Base-by-base conservation (phyloP, 2,329 filamentous ascomycete genomes). In the Grosmannia huntii region DNA sequence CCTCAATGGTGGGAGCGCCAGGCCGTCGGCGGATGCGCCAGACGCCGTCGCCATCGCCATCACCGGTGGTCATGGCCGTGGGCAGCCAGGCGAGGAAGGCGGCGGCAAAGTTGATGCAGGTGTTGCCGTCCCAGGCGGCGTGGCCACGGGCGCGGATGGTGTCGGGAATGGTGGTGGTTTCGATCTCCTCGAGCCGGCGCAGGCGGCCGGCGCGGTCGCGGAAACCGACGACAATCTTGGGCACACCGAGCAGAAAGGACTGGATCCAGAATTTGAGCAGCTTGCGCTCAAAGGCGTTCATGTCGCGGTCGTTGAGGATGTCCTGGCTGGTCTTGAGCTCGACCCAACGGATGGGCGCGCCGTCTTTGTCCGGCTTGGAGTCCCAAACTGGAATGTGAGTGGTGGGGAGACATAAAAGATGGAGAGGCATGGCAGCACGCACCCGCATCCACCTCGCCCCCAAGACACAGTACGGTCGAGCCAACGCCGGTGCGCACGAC, bases 191-290 rank as follows among this genome's bases (percentile, higher is more conserved):
- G 14, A 95, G 68, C 14, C 81, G 77, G 53, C 78, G 77, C 25
- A 99, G 75, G 57, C 89, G 80, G 9, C 94, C 92, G 58, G 85
- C 71, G 21, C 71, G 82, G 38, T 81, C 85, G 53, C 94, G 84
- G 69, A 94, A 96, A 0, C 94, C 94, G 33, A 99, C 87, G 52
- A 96, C 83, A 63, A 99, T 89, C 64, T 86, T 94, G 0, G 90
- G 90, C 1, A 97, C 91, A 48, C 92, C 92, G 2, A 99, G 84
- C 2, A 99, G 77, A 68, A 96, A 99, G 0, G 89, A 95, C 70
- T 97, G 94, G 16, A 92, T 89, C 94, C 94, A 99, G 73, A 92
- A 96, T 67, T 95, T 95, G 71, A 95, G 81, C 57, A 97, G 79
- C 69, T 97, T 97, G 54, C 88, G 82, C 71, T 96, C 89, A 68